Evolutionary conservation across 75 land plant species (phyloP).

Genomic region (Pseudotsuga menziesii): DNA sequence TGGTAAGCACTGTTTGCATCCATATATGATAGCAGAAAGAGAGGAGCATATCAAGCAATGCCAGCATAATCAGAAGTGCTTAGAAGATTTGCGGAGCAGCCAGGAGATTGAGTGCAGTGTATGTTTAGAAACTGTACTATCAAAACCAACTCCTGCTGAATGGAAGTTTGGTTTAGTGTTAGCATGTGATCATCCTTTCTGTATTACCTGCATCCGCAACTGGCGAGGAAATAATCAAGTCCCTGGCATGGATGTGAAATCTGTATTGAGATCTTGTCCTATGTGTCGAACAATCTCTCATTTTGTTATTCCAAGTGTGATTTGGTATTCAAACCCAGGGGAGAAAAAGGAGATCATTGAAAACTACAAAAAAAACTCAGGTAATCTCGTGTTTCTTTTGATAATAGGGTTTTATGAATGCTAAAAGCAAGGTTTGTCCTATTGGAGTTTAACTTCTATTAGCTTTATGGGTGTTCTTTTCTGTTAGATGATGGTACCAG

Average conservation of each 20-base stretch:
- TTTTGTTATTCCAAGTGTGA: constrained; percentile 91
- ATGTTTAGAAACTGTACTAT: constrained; percentile 85
- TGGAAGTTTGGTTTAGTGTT: constrained; percentile 91
- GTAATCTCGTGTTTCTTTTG: constrained; percentile 23
- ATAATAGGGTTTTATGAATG: neutral
- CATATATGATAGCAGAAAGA: constrained; percentile 69
- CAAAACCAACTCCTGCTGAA: constrained; percentile 77
- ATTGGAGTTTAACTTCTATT: too few species aligned
- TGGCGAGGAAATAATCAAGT: constrained; percentile 84
- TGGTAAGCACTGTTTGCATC: constrained; percentile 95
- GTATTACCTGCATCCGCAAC: constrained; percentile 84
- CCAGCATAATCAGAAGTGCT: constrained; percentile 59
- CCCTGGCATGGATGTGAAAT: constrained; percentile 83
- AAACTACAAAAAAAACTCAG: constrained; percentile 82
- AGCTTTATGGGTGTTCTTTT: neutral
- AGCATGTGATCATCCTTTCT: constrained; percentile 99
- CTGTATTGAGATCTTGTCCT: constrained; percentile 84
- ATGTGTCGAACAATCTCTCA: constrained; percentile 86
- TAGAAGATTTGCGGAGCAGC: constrained; percentile 69
- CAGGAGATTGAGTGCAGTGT: constrained; percentile 96
- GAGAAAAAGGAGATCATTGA: constrained; percentile 88
- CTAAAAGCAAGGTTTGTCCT: neutral
- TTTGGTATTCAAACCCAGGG: constrained; percentile 73
- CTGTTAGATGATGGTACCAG: neutral
- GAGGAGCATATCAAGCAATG: constrained; percentile 73